These are phyloP conservation scores for Amylostereum areolatum DNA, from an alignment of 1,284 basidiomycete genomes.

Conservation along the genomic window DNA sequence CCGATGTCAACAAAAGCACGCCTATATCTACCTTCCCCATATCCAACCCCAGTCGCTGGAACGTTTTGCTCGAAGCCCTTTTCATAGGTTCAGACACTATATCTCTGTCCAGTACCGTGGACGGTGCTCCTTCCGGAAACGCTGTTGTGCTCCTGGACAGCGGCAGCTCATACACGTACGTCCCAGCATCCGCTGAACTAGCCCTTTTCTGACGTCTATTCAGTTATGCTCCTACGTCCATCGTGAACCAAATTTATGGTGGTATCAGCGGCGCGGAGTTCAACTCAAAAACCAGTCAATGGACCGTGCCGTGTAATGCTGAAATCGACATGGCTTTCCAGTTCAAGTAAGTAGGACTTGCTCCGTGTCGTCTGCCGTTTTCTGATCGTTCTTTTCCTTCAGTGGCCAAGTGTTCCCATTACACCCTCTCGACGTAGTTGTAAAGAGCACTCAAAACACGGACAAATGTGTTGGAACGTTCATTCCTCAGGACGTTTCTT, in stretches of 20 bases:
- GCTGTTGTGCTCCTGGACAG: constrained; percentile 71
- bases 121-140: constrained; percentile 53
- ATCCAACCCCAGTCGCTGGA: constrained; percentile 61
- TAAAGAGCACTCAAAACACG: constrained; percentile 36
- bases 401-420: constrained; percentile 66
- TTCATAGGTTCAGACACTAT: constrained; percentile 48
- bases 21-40: constrained; percentile 68
- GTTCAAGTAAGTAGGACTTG: constrained; percentile 46
- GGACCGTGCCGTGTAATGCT: constrained; percentile 62
- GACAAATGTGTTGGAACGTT: constrained; percentile 65
- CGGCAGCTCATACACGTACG: constrained; percentile 74
- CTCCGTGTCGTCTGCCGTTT: background rate
- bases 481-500: constrained; percentile 51
- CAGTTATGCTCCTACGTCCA: constrained; percentile 59
- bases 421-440: constrained; percentile 68
- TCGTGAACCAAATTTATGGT: constrained; percentile 63
- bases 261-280: constrained; percentile 52
- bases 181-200: constrained; percentile 9
- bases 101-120: constrained; percentile 48
- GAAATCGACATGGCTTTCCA: constrained; percentile 75
- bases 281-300: constrained; percentile 45
- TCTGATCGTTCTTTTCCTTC: constrained; percentile 1
- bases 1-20: constrained; percentile 44
- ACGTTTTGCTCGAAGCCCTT: constrained; percentile 63
- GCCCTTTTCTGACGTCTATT: constrained; percentile 4